phyloP scores from a whole-genome alignment of 2,329 filamentous ascomycete species.

The Cytospora piceae region DNA sequence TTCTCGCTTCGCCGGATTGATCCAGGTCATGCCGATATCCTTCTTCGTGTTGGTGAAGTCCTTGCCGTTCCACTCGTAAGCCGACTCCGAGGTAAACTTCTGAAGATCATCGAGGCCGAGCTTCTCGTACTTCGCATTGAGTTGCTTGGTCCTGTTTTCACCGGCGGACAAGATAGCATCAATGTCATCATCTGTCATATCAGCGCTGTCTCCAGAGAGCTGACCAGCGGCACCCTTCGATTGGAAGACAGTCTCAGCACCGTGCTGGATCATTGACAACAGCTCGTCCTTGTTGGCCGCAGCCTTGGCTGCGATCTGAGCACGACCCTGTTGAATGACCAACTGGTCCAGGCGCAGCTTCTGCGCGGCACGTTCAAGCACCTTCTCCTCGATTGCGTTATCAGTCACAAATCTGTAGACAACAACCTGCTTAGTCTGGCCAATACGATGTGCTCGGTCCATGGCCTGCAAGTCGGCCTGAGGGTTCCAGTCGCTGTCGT shows the following conservation, averaged over 20 bases:
- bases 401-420: conserved; percentile 98
- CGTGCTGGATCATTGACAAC: conserved; percentile 97
- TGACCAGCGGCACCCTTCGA: conserved; percentile 67
- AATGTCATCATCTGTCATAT: conserved; percentile 85
- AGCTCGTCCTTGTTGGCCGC: conserved; percentile 96
- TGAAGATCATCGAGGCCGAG: conserved; percentile 95
- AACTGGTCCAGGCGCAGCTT: conserved; percentile 95
- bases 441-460: conserved; percentile 98
- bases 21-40: conserved; percentile 92
- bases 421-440: conserved; percentile 95
- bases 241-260: conserved; percentile 91
- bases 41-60: conserved; percentile 92
- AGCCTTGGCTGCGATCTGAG: conserved; percentile 86
- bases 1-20: conserved; percentile 97
- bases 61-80: conserved; percentile 98
- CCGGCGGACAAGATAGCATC: conserved; percentile 85
- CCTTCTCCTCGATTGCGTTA: conserved; percentile 98
- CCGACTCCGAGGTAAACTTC: conserved; percentile 95
- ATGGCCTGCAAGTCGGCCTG: conserved; percentile 98
- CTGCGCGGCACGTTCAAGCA: conserved; percentile 92
- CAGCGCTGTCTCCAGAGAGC: conserved; percentile 61
- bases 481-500: conserved; percentile 98
- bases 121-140: conserved; percentile 95
- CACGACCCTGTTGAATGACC: conserved; percentile 95
- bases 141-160: conserved; percentile 83